These are phyloP conservation scores for Oryza longistaminata DNA, from an alignment of 176 grass and related monocot genomes.

Conservation along the genomic window DNA sequence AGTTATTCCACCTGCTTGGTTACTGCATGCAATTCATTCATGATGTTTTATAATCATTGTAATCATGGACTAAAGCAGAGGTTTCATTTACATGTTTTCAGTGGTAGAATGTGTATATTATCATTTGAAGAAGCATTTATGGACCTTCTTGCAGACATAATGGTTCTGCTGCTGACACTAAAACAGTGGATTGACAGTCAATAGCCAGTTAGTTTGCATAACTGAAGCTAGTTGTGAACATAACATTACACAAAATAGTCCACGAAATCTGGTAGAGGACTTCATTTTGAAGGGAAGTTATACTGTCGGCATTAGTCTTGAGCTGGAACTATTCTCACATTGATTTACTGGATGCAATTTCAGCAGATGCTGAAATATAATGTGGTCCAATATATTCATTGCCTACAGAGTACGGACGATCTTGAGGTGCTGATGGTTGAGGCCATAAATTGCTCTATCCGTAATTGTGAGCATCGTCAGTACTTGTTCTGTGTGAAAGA, in stretches of 20 bases:
- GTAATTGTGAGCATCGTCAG: neutral
- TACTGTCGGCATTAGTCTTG: neutral
- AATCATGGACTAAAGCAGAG: constrained; percentile 4
- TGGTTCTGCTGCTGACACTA: constrained; percentile 16
- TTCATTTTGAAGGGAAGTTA: neutral
- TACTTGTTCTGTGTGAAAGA: neutral
- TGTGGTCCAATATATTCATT: constrained; percentile 23
- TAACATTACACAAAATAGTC: neutral
- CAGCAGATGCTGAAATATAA: constrained; percentile 5
- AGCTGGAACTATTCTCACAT: neutral
- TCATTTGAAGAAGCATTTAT: neutral
- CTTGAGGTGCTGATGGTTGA: neutral
- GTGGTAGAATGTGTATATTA: neutral
- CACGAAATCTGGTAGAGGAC: neutral
- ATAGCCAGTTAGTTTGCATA: constrained; percentile 16
- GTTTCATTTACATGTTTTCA: constrained; percentile 25
- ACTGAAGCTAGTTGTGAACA: constrained; percentile 9
- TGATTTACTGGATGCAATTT: constrained; percentile 7
- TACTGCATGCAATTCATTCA: neutral
- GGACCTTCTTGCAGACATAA: constrained; percentile 7
- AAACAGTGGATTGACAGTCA: neutral
- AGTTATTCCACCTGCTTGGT: neutral
- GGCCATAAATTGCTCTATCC: constrained; percentile 25
- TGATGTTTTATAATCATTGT: neutral
- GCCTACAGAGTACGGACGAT: neutral